Evolutionary conservation across 2,329 filamentous ascomycete genomes (phyloP), one percentile per base, ranked within the genome.

Genomic region (Pseudocercospora ulei): DNA sequence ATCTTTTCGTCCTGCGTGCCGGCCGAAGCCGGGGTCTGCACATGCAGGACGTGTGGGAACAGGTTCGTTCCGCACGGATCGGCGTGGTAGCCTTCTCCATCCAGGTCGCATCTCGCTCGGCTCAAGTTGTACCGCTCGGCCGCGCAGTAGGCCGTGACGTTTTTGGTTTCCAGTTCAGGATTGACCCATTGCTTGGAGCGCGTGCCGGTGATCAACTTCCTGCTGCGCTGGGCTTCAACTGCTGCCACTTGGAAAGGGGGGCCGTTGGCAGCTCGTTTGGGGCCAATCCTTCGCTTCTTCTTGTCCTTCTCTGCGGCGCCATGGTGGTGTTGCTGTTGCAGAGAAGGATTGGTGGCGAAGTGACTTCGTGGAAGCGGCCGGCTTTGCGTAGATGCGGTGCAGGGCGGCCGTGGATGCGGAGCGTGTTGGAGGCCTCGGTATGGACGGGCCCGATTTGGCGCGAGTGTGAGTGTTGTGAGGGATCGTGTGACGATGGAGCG

Each of bases 231-330:
- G 11, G 87, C 86, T 53, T 90, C 85, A 11, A 85, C 81, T 19
- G 87, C 85, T 3, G 30, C 30, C 7, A 93, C 85, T 42, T 86
- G 75, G 39, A 88, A 77, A 19, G 95, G 68, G 1, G 84, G 90
- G 46, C 79, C 81, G 50, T 85, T 82, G 28, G 75, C 65, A 14
- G 69, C 67, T 3, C 47, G 38, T 26, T 50, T 51, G 9, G 33
- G 71, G 65, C 14, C 65, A 64, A 45, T 72, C 62, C 73, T 71
- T 40, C 69, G 66, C 53, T 67, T 69, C 25, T 35, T 29, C 13
- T 38, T 38, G 17, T 41, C 39, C 12, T 23, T 40, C 22, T 41
- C 28, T 14, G 23, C 38, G 8, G 22, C 31, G 23, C 30, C 20
- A 25, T 45, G 35, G 13, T 41, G 31, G 19, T 27, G 28, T n/a